Base-by-base conservation (phyloP, 495 filamentous ascomycete genomes). In the Rostrohypoxylon terebratum region DNA sequence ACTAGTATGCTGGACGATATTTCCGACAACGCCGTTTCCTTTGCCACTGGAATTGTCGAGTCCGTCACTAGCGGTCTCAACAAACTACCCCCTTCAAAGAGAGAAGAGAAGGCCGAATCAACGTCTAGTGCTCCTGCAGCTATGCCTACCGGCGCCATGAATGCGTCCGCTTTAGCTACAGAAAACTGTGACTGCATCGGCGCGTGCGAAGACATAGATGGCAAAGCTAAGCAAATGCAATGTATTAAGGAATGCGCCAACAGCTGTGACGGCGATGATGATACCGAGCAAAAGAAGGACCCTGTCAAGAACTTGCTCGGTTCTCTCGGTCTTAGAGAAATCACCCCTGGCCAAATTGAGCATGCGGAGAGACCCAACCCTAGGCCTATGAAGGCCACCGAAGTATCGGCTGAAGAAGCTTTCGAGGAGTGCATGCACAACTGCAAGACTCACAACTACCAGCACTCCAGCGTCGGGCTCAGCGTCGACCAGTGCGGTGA, bases 181-280 rank as follows among this genome's bases (percentile, higher is more conserved):
- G 23, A 9, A 10, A 58, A 20, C 50, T 73, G 71, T 16, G 59
- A 73, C 33, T 73, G 71, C 16, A 69, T 69, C 33, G 21, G 33
- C 18, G 4, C 9, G 1, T 73, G 71, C 36, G 21, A 60, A 1
- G 18, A 45, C 5, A 40, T 62, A 13, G 54, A 71, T 1, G 68
- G 68, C 28, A 61, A 48, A 7, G 63, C 68, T 6, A 14, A 28
- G 2, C 65, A 73, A 36, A 66, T 58, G 66, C 18, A 23, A 25
- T 74, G 66, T 25, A 63, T 66, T 1, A 23, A 48, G 14, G 33
- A 54, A 6, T 74, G 71, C 10, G 44, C 55, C 2, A 18, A 66
- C 1, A n/a, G 11, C 1, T 69, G 66, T 8, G 66, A 69, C 31
- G 62, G 66, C 14, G 61, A 73, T 40, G 55, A 69, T 11, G 71